Percentiles rank a stretch among this genome's conserved stretches.
Conservation (phyloP, 306 rosid genomes). For the Begonia peltatifolia region DNA sequence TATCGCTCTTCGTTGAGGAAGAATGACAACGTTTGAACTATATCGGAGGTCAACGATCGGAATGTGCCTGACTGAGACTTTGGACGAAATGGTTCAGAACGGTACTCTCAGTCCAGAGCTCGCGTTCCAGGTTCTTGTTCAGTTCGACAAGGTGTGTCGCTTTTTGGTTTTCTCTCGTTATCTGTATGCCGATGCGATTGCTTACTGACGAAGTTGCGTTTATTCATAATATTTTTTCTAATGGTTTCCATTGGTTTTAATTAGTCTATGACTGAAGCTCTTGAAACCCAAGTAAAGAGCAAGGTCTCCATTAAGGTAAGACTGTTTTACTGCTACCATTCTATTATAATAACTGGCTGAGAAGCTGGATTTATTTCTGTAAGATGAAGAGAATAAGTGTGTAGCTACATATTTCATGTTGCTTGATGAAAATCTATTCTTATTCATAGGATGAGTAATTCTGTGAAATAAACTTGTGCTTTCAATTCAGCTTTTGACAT, state of each 20-base stretch:
- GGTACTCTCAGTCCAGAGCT: slow-evolving; percentile 84
- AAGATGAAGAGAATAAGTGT: too few species aligned
- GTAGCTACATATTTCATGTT: too few species aligned
- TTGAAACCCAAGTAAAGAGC: slow-evolving; percentile 76
- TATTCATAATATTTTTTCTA: not conserved
- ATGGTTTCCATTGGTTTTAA: slow-evolving; percentile 3
- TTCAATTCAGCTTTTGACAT: too few species aligned
- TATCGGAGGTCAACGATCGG: slow-evolving; percentile 88
- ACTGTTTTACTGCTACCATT: not conserved
- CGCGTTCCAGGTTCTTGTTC: slow-evolving; percentile 92
- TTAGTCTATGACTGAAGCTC: slow-evolving; percentile 90
- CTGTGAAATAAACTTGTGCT: too few species aligned
- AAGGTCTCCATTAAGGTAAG: slow-evolving; percentile 75
- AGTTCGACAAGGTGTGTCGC: slow-evolving; percentile 70
- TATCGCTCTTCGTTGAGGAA: slow-evolving; percentile 19
- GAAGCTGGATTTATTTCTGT: too few species aligned
- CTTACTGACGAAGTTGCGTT: slow-evolving; percentile 1
- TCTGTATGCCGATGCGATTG: not conserved
- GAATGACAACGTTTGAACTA: slow-evolving; percentile 86
- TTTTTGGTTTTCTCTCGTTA: not conserved
- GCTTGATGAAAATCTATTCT: too few species aligned
- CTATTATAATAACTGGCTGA: too few species aligned
- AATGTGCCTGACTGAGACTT: slow-evolving; percentile 75
- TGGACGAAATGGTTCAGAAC: slow-evolving; percentile 84
- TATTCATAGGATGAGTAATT: too few species aligned